Percentiles rank a stretch among this genome's conserved stretches.
Conservation (phyloP, 345 rosid genomes). For the Toxicodendron radicans region DNA sequence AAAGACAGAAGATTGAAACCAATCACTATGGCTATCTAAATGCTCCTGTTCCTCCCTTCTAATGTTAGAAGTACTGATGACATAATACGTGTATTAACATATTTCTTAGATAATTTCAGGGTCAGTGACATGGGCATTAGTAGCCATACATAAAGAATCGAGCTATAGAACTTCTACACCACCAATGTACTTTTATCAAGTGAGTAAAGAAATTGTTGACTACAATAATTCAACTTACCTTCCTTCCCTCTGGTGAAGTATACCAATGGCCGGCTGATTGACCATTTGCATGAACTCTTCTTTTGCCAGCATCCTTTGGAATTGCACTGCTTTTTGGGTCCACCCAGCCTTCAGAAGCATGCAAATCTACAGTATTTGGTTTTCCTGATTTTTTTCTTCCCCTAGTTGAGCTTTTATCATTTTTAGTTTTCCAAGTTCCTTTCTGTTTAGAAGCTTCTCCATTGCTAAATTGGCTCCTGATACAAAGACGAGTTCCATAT, state of each 20-base stretch:
- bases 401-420: conserved; percentile 38
- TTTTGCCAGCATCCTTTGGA: conserved; percentile 81
- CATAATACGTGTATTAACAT: neutral
- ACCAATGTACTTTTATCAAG: neutral
- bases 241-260: conserved; percentile 76
- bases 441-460: conserved; percentile 49
- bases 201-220: too few relatives aligned
- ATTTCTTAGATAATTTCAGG: too few relatives aligned
- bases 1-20: neutral
- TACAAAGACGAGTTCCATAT: conserved; percentile 16
- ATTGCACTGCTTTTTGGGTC: conserved; percentile 48
- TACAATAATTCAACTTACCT: conserved; percentile 43
- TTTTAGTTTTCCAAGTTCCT: conserved; percentile 29
- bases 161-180: neutral
- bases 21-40: neutral
- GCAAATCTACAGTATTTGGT: conserved; percentile 30
- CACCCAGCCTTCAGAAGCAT: conserved; percentile 54
- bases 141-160: neutral
- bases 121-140: neutral
- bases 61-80: neutral
- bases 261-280: conserved; percentile 77
- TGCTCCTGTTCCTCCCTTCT: neutral
- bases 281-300: conserved; percentile 63
- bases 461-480: conserved; percentile 73
- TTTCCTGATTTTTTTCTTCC: conserved; percentile 44